Conservation (phyloP, 352 stramenopile species). For the Thalassiosira allenii region DNA sequence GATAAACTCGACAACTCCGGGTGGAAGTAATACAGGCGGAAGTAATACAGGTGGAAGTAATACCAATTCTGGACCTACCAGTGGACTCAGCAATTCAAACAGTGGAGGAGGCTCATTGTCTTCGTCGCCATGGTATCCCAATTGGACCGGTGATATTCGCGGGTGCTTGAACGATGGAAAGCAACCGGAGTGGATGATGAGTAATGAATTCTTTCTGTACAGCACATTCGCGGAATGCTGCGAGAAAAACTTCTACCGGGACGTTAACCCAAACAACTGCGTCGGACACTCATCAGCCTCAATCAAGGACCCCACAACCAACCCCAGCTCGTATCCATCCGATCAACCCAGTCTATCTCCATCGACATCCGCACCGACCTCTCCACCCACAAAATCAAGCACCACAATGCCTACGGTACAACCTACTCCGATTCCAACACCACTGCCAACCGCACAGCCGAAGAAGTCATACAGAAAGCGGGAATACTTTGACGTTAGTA, state of each 20-base stretch:
- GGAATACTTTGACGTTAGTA: conserved; percentile 27
- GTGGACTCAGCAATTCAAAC: background rate
- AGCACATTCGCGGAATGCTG: background rate
- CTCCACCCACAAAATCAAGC: background rate
- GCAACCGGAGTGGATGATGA: background rate
- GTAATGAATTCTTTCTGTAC: conserved; percentile 1
- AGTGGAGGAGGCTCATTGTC: background rate
- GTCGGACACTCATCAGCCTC: background rate
- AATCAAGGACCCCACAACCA: background rate
- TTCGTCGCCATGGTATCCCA: conserved; percentile 7
- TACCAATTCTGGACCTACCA: background rate
- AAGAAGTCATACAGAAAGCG: conserved; percentile 9
- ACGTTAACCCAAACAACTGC: conserved; percentile 1
- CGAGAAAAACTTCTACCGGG: background rate
- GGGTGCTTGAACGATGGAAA: conserved; percentile 12
- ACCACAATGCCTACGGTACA: background rate
- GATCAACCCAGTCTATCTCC: background rate
- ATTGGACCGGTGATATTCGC: conserved; percentile 17
- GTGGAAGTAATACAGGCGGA: too few relatives aligned
- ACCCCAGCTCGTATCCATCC: background rate
- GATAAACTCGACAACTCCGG: too few relatives aligned
- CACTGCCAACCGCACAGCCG: background rate
- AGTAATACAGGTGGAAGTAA: too few relatives aligned
- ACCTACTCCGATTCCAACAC: background rate
- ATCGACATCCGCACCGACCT: conserved; percentile 6